These are phyloP conservation scores for Backusella morwellensis DNA, from an alignment of 192 early-diverging fungal species.

Conservation along the genomic window DNA sequence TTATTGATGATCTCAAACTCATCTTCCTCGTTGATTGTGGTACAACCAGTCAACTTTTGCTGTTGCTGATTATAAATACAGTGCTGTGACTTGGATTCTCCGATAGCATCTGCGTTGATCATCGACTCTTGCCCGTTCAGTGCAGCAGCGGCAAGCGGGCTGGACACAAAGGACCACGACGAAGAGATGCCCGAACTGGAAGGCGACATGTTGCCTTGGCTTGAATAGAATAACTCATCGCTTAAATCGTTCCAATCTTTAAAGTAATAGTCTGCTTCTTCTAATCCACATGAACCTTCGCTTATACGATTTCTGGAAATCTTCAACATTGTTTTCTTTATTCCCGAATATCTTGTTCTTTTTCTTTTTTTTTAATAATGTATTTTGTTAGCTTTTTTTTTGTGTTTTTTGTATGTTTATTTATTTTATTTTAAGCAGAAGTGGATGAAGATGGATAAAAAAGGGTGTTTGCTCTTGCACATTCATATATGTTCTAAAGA, in stretches of 20 bases:
- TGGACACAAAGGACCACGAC: neutral
- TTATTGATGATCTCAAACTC: neutral
- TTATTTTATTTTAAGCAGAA: neutral
- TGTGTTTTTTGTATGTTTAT: constrained; percentile 3
- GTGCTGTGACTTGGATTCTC: neutral
- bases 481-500: neutral
- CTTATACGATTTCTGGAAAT: neutral
- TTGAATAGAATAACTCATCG: neutral
- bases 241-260: neutral
- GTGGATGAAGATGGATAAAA: neutral
- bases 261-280: neutral
- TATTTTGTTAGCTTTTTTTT: constrained; percentile 1
- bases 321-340: constrained; percentile 1
- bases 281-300: neutral
- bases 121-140: neutral
- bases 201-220: neutral
- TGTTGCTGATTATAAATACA: neutral
- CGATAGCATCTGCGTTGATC: neutral
- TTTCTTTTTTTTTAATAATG: neutral
- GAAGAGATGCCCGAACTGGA: neutral
- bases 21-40: neutral
- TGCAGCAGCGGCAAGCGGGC: neutral
- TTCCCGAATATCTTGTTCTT: neutral
- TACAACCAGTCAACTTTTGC: neutral
- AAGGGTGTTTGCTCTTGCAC: neutral